A percentile compares a stretch with the other conserved stretches of the same genome.
Conservation (phyloP, 345 rosid species). For the Hibiscus mutabilis region DNA sequence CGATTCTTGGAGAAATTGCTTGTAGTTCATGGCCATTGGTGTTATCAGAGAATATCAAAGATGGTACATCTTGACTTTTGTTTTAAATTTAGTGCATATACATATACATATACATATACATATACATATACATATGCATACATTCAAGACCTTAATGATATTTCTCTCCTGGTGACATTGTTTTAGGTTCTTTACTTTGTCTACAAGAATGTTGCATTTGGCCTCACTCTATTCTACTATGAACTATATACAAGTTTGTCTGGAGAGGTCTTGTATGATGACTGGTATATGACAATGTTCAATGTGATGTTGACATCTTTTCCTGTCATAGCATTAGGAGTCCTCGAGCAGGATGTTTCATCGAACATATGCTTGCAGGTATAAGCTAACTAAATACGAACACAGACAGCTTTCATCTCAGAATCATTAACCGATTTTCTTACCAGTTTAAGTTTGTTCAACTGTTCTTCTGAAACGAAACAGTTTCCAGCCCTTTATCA, state of each 20-base stretch:
- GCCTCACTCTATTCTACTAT: slow-evolving; percentile 72
- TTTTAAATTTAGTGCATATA: too few species aligned
- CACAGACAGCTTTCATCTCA: background rate
- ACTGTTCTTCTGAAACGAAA: background rate
- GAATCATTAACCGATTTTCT: background rate
- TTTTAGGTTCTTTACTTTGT: slow-evolving; percentile 55
- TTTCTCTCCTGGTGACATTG: too few species aligned
- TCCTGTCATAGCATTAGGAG: slow-evolving; percentile 70
- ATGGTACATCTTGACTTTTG: slow-evolving; percentile 39
- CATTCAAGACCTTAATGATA: too few species aligned
- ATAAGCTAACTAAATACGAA: background rate
- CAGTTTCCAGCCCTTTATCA: slow-evolving; percentile 79
- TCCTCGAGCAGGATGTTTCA: slow-evolving; percentile 71
- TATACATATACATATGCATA: too few species aligned
- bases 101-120: too few species aligned
- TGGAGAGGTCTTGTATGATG: slow-evolving; percentile 56
- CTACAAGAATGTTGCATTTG: slow-evolving; percentile 79
- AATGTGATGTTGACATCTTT: slow-evolving; percentile 70
- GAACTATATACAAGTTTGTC: slow-evolving; percentile 62
- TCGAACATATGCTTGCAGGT: slow-evolving; percentile 78
- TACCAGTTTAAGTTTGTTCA: too few species aligned
- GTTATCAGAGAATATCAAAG: slow-evolving; percentile 67
- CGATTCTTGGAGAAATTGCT: slow-evolving; percentile 59
- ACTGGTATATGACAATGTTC: slow-evolving; percentile 64
- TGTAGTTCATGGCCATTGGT: slow-evolving; percentile 80